A percentile compares a stretch with the other conserved stretches of the same genome.
These are phyloP conservation scores for Lachnellula hyalina DNA, from an alignment of 2,329 filamentous ascomycete species.

Conservation along the genomic window DNA sequence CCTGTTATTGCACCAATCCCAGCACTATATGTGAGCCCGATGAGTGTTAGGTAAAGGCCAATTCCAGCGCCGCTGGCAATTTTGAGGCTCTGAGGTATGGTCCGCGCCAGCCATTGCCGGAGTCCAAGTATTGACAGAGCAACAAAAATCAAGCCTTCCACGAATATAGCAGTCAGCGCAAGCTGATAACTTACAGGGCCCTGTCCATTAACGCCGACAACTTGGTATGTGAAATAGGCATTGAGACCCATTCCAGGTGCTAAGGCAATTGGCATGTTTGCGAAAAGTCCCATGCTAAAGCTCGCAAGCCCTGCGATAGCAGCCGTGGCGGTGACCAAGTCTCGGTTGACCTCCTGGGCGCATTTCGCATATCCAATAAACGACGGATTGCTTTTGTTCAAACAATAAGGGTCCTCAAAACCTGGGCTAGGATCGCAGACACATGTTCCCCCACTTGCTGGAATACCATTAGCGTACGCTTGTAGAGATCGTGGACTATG, in stretches of 20 bases:
- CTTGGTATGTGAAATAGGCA: constrained; percentile 75
- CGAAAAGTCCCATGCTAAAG: constrained; percentile 79
- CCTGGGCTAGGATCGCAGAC: constrained; percentile 11
- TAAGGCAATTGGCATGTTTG: constrained; percentile 67
- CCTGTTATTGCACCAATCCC: constrained; percentile 77
- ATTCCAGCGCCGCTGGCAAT: constrained; percentile 82
- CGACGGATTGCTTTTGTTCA: constrained; percentile 32
- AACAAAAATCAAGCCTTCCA: constrained; percentile 83
- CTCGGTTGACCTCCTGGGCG: constrained; percentile 47
- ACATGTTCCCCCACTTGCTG: constrained; percentile 25
- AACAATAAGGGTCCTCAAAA: constrained; percentile 18
- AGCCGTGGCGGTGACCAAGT: constrained; percentile 79
- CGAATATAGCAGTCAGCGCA: constrained; percentile 80
- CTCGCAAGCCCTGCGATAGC: constrained; percentile 73
- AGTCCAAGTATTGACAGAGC: constrained; percentile 73
- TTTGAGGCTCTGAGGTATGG: constrained; percentile 80
- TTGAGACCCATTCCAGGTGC: constrained; percentile 79
- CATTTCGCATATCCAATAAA: constrained; percentile 64
- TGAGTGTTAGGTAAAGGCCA: constrained; percentile 67
- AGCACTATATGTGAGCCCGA: constrained; percentile 72
- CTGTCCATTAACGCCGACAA: constrained; percentile 71
- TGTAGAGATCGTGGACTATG: background rate
- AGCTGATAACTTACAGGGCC: constrained; percentile 69
- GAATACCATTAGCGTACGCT: constrained; percentile 1
- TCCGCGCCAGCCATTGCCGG: constrained; percentile 81